These are phyloP conservation scores for Penicillium mononematosum DNA, from an alignment of 495 filamentous ascomycete species.

Conservation along the genomic window DNA sequence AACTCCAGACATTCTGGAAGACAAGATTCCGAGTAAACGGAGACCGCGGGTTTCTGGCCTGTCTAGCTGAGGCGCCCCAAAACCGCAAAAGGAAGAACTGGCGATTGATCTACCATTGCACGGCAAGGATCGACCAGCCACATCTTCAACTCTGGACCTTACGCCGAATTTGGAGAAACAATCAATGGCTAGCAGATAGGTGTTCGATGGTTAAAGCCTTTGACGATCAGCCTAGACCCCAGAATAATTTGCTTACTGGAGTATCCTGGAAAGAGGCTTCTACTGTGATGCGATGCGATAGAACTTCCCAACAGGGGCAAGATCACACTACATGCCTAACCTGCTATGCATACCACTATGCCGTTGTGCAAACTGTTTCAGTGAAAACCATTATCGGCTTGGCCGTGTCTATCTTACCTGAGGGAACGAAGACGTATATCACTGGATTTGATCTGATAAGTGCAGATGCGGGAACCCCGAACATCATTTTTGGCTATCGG, in stretches of 20 bases:
- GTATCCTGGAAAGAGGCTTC: background rate
- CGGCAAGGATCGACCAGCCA: background rate
- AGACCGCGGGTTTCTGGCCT: conserved; percentile 3
- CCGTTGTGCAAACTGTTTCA: background rate
- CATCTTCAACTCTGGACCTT: background rate
- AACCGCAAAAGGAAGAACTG: background rate
- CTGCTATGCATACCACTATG: background rate
- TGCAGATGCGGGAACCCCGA: conserved; percentile 1
- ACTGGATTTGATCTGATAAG: conserved; percentile 8
- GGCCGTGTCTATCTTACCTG: background rate
- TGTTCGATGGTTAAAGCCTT: background rate
- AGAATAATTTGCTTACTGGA: background rate
- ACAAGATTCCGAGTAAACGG: conserved; percentile 5
- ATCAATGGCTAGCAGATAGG: background rate
- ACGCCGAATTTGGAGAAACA: background rate
- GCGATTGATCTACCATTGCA: background rate
- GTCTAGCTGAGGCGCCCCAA: background rate
- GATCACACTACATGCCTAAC: background rate
- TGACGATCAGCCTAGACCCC: background rate
- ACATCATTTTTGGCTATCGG: conserved; percentile 1
- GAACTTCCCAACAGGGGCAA: no score
- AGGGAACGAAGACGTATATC: background rate
- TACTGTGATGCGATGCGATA: background rate
- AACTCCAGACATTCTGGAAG: conserved; percentile 3
- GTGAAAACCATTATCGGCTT: background rate